A percentile compares a stretch with the other conserved stretches of the same genome.
These are phyloP conservation scores for Chlorella vulgaris DNA, from an alignment of 139 green algal species.

Conservation along the genomic window DNA sequence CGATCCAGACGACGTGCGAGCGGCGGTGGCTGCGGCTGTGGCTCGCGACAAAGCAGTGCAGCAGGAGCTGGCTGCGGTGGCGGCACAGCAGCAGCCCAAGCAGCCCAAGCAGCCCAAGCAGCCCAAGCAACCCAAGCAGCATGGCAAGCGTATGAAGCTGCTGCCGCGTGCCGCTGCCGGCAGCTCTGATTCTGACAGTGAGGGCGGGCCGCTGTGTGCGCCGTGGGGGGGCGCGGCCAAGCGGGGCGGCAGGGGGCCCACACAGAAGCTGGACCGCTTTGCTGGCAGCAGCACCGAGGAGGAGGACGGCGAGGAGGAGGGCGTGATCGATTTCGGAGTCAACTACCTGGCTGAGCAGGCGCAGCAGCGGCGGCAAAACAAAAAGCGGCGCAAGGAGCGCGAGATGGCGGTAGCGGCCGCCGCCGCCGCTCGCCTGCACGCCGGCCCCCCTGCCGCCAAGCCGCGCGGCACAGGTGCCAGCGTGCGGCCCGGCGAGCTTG, in stretches of 20 bases:
- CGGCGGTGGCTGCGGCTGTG: constrained; percentile 25
- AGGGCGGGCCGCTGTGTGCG: not conserved
- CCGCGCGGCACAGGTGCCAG: not conserved
- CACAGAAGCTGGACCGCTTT: constrained; percentile 6
- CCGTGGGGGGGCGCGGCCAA: not conserved
- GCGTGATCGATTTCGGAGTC: constrained; percentile 6
- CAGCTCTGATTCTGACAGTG: not conserved
- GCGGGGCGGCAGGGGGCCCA: not conserved
- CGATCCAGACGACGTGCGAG: constrained; percentile 24
- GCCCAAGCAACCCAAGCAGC: not conserved
- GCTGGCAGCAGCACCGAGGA: constrained; percentile 25
- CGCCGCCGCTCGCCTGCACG: not conserved
- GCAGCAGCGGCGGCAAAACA: not conserved
- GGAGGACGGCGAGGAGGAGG: not conserved
- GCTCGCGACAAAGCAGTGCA: constrained; percentile 17
- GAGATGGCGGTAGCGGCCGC: not conserved
- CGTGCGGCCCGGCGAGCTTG: constrained; percentile 27
- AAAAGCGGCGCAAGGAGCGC: not conserved
- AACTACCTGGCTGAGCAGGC: not conserved
- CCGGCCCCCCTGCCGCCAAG: too few species aligned
- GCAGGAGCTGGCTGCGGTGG: constrained; percentile 15
- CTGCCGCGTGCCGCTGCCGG: not conserved
- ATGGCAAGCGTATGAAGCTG: not conserved
- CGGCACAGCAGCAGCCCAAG: not conserved
- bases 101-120: too few species aligned